phyloP scores from a whole-genome alignment of 345 rosid species.

The Melastoma malabathricum region DNA sequence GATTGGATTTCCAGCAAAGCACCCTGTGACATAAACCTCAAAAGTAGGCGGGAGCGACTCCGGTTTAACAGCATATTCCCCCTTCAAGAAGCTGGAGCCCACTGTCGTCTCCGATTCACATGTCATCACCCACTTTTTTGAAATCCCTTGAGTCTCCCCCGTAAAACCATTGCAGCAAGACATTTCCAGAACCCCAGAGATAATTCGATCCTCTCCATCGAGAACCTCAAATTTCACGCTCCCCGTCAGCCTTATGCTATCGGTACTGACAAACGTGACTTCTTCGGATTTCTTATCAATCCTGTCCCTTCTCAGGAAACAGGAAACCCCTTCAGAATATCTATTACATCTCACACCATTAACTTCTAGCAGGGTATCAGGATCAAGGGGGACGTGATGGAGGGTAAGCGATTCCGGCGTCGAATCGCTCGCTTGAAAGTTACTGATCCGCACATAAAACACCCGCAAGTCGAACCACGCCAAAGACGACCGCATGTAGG shows the following conservation, averaged over 20 bases:
- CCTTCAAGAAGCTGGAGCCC: constrained; percentile 22
- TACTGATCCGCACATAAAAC: constrained; percentile 67
- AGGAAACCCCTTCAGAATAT: constrained; percentile 15
- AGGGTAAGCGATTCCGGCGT: constrained; percentile 64
- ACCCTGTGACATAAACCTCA: constrained; percentile 83
- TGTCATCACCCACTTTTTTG: constrained; percentile 72
- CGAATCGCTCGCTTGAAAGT: constrained; percentile 31
- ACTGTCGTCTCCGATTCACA: constrained; percentile 40
- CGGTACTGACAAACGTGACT: constrained; percentile 83
- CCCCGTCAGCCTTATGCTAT: constrained; percentile 63
- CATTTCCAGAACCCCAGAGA: constrained; percentile 77
- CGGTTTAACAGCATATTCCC: constrained; percentile 40
- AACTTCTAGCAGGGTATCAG: constrained; percentile 70
- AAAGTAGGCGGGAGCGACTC: constrained; percentile 56
- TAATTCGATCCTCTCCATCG: constrained; percentile 34
- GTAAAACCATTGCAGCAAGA: constrained; percentile 32
- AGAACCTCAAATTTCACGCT: constrained; percentile 71
- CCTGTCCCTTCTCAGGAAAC: constrained; percentile 64
- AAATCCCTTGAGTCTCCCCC: constrained; percentile 24
- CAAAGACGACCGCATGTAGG: no score
- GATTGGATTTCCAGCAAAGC: constrained; percentile 77
- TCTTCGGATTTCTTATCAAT: constrained; percentile 56
- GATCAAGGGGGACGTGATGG: constrained; percentile 55
- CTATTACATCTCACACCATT: constrained; percentile 31
- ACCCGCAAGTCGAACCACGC: no score